Evolutionary conservation across 345 rosid genomes (phyloP), one percentile per base, ranked within the genome.

Genomic region (Eucalyptus albens): DNA sequence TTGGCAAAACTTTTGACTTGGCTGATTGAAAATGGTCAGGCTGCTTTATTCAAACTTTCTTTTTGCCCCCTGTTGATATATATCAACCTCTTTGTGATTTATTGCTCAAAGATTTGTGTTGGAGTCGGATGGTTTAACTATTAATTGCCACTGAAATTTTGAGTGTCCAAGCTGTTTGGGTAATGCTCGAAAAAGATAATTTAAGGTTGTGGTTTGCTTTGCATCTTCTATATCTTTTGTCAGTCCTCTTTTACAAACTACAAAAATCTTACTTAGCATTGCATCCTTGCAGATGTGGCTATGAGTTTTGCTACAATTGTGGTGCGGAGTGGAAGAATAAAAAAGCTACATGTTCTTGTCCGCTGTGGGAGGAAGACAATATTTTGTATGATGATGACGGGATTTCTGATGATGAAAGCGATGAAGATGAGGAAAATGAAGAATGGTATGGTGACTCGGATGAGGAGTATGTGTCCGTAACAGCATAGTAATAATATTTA

Each of bases 251-350:
- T 77, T 40, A 77, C 85, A 77, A 21, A 77, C 47, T 21, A 21
- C 47, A 22, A 77, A 77, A 27, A 51, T 29, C 56, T 40, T 47
- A 87, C 42, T 19, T 40, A 83, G 37, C 51, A 15, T 82, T 40
- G 31, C 80, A 15, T 81, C 50, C 50, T 45, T 45, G 91, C 91
- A 94, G 96, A 86, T 95, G 95, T 31, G 96, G 95, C 14, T 88
- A 88, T 42, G 95, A 96, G 92, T 96, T 96, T 88, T 96, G 98
- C 93, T 96, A 96, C 87, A 94, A 87, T 8, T 96, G 97, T 80
- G 98, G 98, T 51, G 94, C 94, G 10, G 93, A 90, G 88, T 96
- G 95, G 95, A 94, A 90, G 90, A 82, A 93, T 89, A 94, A 95
- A 86, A 92, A 85, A 55, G 86, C 97, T 51, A 93, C 96, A 17